phyloP scores from a whole-genome alignment of 2,329 filamentous ascomycete genomes.

The Diaporthe aspalathi region DNA sequence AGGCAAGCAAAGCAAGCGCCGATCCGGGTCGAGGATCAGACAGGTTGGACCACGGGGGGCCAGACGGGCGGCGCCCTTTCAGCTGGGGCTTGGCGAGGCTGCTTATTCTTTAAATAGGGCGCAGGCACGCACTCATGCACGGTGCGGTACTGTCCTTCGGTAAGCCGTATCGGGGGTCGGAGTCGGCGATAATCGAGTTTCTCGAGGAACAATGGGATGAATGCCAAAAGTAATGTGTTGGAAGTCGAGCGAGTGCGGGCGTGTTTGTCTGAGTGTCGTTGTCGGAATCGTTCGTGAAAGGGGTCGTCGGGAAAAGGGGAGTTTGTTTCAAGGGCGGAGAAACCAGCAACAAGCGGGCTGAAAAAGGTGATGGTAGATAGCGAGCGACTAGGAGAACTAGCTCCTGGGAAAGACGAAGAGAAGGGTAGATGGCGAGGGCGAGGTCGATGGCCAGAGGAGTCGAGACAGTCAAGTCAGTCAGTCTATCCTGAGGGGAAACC shows the following conservation, averaged over 20 bases:
- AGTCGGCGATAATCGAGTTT: not conserved
- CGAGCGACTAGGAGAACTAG: constrained; percentile 38
- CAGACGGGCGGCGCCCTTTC: constrained; percentile 23
- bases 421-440: not conserved
- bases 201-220: constrained; percentile 17
- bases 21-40: constrained; percentile 38
- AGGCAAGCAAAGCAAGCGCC: constrained; percentile 20
- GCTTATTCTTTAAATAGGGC: constrained; percentile 37
- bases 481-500: constrained; percentile 23
- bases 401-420: constrained; percentile 17
- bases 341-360: not conserved
- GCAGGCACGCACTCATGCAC: constrained; percentile 5
- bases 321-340: constrained; percentile 30
- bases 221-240: not conserved
- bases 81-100: constrained; percentile 38
- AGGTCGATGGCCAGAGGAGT: constrained; percentile 5
- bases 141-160: not conserved
- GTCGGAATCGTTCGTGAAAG: constrained; percentile 29
- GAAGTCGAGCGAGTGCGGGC: constrained; percentile 10
- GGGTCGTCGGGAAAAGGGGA: constrained; percentile 19
- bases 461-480: constrained; percentile 27
- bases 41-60: constrained; percentile 24
- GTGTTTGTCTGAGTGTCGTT: not conserved
- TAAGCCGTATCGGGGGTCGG: constrained; percentile 3
- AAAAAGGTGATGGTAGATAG: constrained; percentile 24